phyloP scores from a whole-genome alignment of 495 filamentous ascomycete species.

The Lasiosphaeriaceae sp. region DNA sequence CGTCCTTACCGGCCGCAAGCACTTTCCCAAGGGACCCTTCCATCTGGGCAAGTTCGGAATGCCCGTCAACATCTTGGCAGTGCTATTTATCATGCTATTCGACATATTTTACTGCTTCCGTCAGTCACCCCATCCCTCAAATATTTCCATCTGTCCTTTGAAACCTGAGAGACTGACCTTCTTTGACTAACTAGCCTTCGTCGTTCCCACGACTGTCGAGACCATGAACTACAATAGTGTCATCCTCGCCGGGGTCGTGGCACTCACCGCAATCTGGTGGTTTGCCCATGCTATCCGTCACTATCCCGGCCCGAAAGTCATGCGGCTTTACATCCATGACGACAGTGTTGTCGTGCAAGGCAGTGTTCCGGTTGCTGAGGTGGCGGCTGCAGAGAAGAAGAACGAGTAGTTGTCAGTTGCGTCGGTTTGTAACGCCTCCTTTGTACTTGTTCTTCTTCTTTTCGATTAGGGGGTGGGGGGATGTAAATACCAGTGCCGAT shows the following conservation, averaged over 20 bases:
- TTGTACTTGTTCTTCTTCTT: too few species aligned
- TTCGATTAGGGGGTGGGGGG: too few species aligned
- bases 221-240: constrained; percentile 73
- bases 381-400: background rate
- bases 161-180: too few species aligned
- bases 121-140: constrained; percentile 15
- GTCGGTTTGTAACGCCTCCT: background rate
- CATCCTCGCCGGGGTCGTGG: constrained; percentile 55
- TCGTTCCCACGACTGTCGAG: constrained; percentile 48
- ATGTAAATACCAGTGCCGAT: too few species aligned
- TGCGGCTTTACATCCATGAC: constrained; percentile 42
- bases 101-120: constrained; percentile 71
- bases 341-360: constrained; percentile 11
- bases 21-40: constrained; percentile 66
- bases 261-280: constrained; percentile 58
- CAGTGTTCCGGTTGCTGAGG: too few species aligned
- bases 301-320: constrained; percentile 58
- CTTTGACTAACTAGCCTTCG: constrained; percentile 45
- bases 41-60: constrained; percentile 61
- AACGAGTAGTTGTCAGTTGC: background rate
- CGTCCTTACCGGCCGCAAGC: constrained; percentile 58
- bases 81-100: constrained; percentile 65
- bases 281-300: constrained; percentile 53
- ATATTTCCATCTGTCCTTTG: too few species aligned
- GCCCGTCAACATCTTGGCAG: constrained; percentile 53